Percentiles rank a stretch among this genome's conserved stretches.
Conservation (phyloP, 2,329 filamentous ascomycete genomes). For the Chaetomiaceae sp. region DNA sequence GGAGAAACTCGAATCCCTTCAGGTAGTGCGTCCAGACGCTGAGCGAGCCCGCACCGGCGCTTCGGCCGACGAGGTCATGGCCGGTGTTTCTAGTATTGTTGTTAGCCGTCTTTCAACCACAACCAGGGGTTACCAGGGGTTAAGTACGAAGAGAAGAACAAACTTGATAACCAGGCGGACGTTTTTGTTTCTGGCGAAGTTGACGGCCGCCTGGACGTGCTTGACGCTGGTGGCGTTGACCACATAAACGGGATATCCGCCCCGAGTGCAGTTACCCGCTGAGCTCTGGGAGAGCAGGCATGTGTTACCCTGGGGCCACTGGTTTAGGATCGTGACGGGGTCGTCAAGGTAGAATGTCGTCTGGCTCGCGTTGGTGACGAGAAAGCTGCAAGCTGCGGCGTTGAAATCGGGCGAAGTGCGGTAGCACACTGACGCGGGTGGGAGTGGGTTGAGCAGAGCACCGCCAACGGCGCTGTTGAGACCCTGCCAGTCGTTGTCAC, state of each 20-base stretch:
- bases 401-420: conserved; percentile 25
- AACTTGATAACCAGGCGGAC: conserved; percentile 37
- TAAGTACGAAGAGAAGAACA: too few species aligned
- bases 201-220: conserved; percentile 34
- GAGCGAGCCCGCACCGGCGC: conserved; percentile 43
- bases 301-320: conserved; percentile 33
- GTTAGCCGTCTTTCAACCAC: too few species aligned
- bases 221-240: conserved; percentile 34
- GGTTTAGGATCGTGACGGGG: conserved; percentile 29
- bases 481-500: conserved; percentile 24
- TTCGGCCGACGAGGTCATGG: conserved; percentile 37
- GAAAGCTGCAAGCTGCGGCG: conserved; percentile 25
- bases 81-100: conserved; percentile 40
- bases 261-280: conserved; percentile 31
- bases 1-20: conserved; percentile 38
- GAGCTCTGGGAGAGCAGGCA: conserved; percentile 26
- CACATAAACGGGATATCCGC: conserved; percentile 34
- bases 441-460: conserved; percentile 29
- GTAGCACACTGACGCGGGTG: conserved; percentile 31
- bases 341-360: conserved; percentile 30
- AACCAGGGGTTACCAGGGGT: too few species aligned
- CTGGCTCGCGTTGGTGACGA: conserved; percentile 20
- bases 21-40: conserved; percentile 51
- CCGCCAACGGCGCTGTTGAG: conserved; percentile 30
- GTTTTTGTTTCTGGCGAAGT: conserved; percentile 40